Conservation (phyloP, 148 eudicot genomes). For the Cornus kousa region DNA sequence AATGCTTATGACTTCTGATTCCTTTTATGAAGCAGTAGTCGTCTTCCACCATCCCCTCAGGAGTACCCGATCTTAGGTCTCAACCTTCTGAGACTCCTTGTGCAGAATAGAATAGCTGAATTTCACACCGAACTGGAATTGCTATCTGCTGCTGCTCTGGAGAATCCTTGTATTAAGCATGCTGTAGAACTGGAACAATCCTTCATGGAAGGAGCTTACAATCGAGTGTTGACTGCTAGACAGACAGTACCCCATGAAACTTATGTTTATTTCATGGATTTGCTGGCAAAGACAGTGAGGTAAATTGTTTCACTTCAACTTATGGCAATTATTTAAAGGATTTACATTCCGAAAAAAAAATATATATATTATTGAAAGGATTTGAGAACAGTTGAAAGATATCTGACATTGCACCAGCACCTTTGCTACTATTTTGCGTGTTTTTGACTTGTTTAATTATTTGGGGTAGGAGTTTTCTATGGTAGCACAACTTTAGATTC, state of each 20-base stretch:
- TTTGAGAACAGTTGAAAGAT: background rate
- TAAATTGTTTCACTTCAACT: slow-evolving; percentile 19
- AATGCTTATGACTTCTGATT: background rate
- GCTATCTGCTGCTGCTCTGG: slow-evolving; percentile 74
- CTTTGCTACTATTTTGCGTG: background rate
- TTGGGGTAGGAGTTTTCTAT: slow-evolving; percentile 9
- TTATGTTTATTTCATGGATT: slow-evolving; percentile 89
- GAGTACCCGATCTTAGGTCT: slow-evolving; percentile 84
- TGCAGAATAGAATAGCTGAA: slow-evolving; percentile 90
- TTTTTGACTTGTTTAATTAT: background rate
- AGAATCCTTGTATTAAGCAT: slow-evolving; percentile 84
- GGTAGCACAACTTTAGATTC: background rate
- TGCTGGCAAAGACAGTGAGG: slow-evolving; percentile 96
- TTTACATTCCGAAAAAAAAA: too few species aligned
- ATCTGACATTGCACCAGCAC: too few species aligned
- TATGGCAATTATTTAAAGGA: background rate
- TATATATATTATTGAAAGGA: too few species aligned
- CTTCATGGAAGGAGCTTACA: slow-evolving; percentile 98
- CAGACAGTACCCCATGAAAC: slow-evolving; percentile 93
- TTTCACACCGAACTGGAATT: slow-evolving; percentile 91
- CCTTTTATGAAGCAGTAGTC: slow-evolving; percentile 48
- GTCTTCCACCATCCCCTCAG: slow-evolving; percentile 68
- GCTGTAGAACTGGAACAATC: slow-evolving; percentile 96
- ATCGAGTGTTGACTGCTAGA: slow-evolving; percentile 92
- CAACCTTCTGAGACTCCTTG: slow-evolving; percentile 88